Evolutionary conservation across 768 basidiomycete genomes (phyloP).

Genomic region (Pleurotus tuoliensis): DNA sequence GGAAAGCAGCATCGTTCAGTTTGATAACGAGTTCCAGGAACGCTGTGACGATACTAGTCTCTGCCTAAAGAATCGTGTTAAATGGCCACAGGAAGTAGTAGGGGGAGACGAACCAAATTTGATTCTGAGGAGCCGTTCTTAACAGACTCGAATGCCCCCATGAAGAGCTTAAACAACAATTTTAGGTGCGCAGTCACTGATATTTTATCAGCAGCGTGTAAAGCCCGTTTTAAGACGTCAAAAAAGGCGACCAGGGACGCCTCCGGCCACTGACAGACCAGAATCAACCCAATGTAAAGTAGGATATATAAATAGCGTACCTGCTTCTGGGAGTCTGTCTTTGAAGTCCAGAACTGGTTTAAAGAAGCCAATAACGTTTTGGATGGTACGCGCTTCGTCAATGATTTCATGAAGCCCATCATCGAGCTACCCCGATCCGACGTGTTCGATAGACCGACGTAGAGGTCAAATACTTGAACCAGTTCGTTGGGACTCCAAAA

Average conservation of each 20-base stretch:
- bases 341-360: constrained; percentile 49
- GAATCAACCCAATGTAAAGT: constrained; percentile 1
- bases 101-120: constrained; percentile 22
- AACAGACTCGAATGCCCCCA: constrained; percentile 68
- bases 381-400: constrained; percentile 68
- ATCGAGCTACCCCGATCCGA: constrained; percentile 30
- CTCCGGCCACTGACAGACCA: constrained; percentile 14
- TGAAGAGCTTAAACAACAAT: constrained; percentile 69
- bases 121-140: constrained; percentile 21
- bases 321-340: constrained; percentile 27
- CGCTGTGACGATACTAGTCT: constrained; percentile 53
- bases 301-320: constrained; percentile 23
- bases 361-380: constrained; percentile 67
- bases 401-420: constrained; percentile 49
- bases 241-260: constrained; percentile 52
- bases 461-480: constrained; percentile 49
- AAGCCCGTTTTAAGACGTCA: constrained; percentile 56
- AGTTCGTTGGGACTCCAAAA: constrained; percentile 74
- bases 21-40: constrained; percentile 91
- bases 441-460: constrained; percentile 42
- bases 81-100: not conserved
- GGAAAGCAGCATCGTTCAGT: constrained; percentile 88
- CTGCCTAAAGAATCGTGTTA: constrained; percentile 35
- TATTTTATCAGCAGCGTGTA: constrained; percentile 62
- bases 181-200: constrained; percentile 66